A percentile compares a stretch with the other conserved stretches of the same genome.
phyloP scores from a whole-genome alignment of 2,329 filamentous ascomycete genomes.

The Hypoxylon sp. region DNA sequence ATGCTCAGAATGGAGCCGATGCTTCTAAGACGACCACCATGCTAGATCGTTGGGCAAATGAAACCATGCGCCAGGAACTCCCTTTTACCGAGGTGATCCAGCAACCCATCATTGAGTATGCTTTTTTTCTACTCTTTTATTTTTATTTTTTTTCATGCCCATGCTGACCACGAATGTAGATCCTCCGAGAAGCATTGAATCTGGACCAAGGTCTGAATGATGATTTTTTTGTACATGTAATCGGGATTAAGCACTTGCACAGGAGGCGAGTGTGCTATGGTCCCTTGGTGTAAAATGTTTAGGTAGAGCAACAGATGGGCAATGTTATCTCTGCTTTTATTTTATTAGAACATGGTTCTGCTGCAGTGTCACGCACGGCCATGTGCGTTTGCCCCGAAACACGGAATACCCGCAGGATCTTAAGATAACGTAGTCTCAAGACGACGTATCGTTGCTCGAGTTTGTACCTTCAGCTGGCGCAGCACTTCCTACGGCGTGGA shows the following conservation, averaged over 20 bases:
- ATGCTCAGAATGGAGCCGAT: background rate
- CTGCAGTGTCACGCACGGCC: slow-evolving; percentile 31
- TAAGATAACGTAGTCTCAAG: slow-evolving; percentile 35
- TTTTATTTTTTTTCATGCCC: slow-evolving; percentile 7
- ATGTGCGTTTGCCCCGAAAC: slow-evolving; percentile 26
- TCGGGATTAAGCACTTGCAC: slow-evolving; percentile 18
- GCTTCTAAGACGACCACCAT: slow-evolving; percentile 36
- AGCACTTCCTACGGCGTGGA: slow-evolving; percentile 65
- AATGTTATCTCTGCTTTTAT: slow-evolving; percentile 24
- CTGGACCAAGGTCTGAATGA: slow-evolving; percentile 10
- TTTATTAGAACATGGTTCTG: slow-evolving; percentile 20
- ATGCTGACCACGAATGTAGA: slow-evolving; percentile 33
- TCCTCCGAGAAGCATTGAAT: slow-evolving; percentile 28
- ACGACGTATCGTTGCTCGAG: slow-evolving; percentile 35
- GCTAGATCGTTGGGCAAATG: slow-evolving; percentile 41
- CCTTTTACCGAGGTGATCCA: slow-evolving; percentile 43
- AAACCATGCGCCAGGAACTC: slow-evolving; percentile 38
- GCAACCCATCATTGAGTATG: slow-evolving; percentile 37
- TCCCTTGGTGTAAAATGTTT: slow-evolving; percentile 29
- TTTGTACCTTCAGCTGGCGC: slow-evolving; percentile 31
- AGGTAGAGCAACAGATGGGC: slow-evolving; percentile 25
- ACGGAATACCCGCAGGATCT: slow-evolving; percentile 31
- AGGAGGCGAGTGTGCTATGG: slow-evolving; percentile 18
- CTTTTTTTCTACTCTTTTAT: slow-evolving; percentile 3
- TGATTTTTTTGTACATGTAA: slow-evolving; percentile 40